These are phyloP conservation scores for Parmelia sp. DNA, from an alignment of 495 filamentous ascomycete genomes.

Conservation along the genomic window DNA sequence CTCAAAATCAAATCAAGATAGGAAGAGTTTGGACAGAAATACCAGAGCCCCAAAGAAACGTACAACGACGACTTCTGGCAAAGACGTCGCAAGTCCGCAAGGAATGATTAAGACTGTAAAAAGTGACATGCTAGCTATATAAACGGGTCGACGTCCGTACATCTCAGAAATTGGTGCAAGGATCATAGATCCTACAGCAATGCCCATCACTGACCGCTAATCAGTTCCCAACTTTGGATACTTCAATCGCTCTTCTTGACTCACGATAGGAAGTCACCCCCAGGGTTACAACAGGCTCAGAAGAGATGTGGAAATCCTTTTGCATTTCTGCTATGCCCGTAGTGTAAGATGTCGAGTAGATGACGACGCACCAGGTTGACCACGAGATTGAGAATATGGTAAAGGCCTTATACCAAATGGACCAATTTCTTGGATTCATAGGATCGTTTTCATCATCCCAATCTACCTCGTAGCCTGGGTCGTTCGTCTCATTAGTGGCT, in stretches of 20 bases:
- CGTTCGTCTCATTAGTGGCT: slow-evolving; percentile 51
- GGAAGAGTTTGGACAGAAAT: too few relatives aligned
- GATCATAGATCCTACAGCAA: slow-evolving; percentile 66
- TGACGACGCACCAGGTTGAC: slow-evolving; percentile 43
- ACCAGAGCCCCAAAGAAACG: slow-evolving; percentile 72
- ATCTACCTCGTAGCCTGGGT: slow-evolving; percentile 68
- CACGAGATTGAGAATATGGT: slow-evolving; percentile 60
- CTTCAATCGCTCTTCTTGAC: slow-evolving; percentile 31
- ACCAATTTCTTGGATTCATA: slow-evolving; percentile 73
- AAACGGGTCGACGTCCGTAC: slow-evolving; percentile 70
- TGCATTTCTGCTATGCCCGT: slow-evolving; percentile 60
- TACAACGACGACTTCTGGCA: slow-evolving; percentile 58
- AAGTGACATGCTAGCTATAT: slow-evolving; percentile 53
- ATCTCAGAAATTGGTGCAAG: slow-evolving; percentile 74
- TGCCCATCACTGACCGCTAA: slow-evolving; percentile 35
- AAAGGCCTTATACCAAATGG: slow-evolving; percentile 57
- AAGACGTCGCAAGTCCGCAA: slow-evolving; percentile 58
- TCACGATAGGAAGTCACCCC: slow-evolving; percentile 68
- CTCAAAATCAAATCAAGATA: too few relatives aligned
- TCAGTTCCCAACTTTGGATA: not conserved
- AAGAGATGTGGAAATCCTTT: slow-evolving; percentile 53
- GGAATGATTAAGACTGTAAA: slow-evolving; percentile 67
- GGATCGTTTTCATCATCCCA: slow-evolving; percentile 59
- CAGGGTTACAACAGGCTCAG: slow-evolving; percentile 56
- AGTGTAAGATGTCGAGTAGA: slow-evolving; percentile 84